These are phyloP conservation scores for Suhomyces vadensis DNA, from an alignment of 805 yeast species.

Conservation along the genomic window DNA sequence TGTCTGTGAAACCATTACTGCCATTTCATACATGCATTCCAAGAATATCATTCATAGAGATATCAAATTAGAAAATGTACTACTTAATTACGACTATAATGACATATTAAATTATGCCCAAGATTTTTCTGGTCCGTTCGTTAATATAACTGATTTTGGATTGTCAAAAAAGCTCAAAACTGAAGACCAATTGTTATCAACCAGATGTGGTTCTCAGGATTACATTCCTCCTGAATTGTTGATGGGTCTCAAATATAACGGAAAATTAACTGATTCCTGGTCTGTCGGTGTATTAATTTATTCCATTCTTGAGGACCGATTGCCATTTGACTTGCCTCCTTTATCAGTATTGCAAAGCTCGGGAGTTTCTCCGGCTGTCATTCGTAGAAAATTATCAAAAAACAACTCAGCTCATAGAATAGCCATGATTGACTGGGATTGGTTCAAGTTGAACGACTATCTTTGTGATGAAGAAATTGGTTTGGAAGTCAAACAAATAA, in stretches of 20 bases:
- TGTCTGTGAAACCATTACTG: constrained; percentile 68
- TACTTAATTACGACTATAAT: constrained; percentile 41
- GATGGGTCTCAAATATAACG: constrained; percentile 90
- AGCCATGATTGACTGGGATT: constrained; percentile 89
- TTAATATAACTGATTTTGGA: constrained; percentile 85
- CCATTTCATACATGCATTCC: constrained; percentile 71
- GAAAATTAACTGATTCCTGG: constrained; percentile 91
- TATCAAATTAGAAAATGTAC: constrained; percentile 81
- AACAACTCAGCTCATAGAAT: constrained; percentile 81
- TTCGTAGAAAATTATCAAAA: constrained; percentile 42
- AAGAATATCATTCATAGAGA: constrained; percentile 82
- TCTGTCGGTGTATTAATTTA: constrained; percentile 90
- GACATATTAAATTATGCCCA: constrained; percentile 15
- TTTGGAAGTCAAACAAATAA: constrained; percentile 17
- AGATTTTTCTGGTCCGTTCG: constrained; percentile 32
- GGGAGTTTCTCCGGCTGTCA: constrained; percentile 41
- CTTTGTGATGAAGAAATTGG: constrained; percentile 12
- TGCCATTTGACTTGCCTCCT: constrained; percentile 91
- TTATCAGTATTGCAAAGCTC: constrained; percentile 28
- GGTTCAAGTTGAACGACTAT: constrained; percentile 51
- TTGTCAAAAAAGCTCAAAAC: constrained; percentile 69
- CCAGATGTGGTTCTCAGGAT: constrained; percentile 96
- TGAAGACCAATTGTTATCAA: constrained; percentile 63
- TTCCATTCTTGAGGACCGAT: constrained; percentile 76
- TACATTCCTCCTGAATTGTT: constrained; percentile 93